Conservation (phyloP, 331 rosid genomes). For the Quercus lobata region DNA sequence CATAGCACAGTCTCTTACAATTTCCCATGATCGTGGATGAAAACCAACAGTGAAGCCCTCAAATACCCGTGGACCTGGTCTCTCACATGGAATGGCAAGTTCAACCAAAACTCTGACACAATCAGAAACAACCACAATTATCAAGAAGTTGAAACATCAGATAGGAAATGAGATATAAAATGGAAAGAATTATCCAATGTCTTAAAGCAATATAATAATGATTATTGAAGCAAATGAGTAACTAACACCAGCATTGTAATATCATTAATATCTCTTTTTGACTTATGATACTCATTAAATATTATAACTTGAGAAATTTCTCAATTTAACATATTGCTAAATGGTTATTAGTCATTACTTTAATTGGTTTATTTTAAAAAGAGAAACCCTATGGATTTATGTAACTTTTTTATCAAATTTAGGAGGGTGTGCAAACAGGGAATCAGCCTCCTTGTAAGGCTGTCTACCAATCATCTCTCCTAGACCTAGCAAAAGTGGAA, state of each 20-base stretch:
- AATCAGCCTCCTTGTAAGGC: too few relatives aligned
- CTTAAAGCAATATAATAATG: background rate
- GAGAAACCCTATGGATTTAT: background rate
- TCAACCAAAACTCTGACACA: constrained; percentile 71
- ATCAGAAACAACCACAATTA: constrained; percentile 22
- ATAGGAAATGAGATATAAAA: constrained; percentile 14
- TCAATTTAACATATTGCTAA: background rate
- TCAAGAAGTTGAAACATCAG: constrained; percentile 18
- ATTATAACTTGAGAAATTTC: background rate
- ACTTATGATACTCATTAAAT: background rate
- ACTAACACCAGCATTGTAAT: background rate
- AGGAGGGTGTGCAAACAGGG: too few relatives aligned
- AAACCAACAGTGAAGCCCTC: constrained; percentile 94
- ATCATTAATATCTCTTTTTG: background rate
- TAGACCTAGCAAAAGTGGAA: too few relatives aligned
- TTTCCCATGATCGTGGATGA: constrained; percentile 97
- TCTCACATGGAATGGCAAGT: constrained; percentile 74
- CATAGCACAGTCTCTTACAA: constrained; percentile 54
- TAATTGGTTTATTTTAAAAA: background rate
- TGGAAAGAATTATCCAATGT: background rate
- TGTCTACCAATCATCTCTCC: too few relatives aligned
- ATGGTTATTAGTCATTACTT: background rate
- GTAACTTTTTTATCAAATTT: background rate
- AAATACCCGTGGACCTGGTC: constrained; percentile 73
- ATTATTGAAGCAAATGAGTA: constrained; percentile 4